Base-by-base conservation (phyloP, 805 yeast genomes). In the Sugiyamaella boreocaroliniensis region DNA sequence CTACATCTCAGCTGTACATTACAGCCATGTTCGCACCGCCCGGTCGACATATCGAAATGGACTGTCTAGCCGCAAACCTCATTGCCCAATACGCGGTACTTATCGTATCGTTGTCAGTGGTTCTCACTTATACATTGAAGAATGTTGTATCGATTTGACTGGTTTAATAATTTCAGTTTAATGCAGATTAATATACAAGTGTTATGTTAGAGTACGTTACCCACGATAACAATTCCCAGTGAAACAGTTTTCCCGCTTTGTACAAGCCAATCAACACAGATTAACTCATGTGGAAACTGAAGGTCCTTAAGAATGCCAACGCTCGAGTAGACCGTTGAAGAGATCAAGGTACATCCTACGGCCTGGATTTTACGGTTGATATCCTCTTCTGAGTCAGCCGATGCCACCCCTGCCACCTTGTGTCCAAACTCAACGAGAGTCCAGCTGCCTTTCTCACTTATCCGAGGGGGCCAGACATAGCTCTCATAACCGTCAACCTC, bases 21-120 rank as follows among this genome's bases (percentile, higher is more conserved):
- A 90, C 98, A 1, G 92, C 96, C 2, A 82, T 88, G 63, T 87
- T 84, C 67, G 82, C 90, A 0, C 95, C 93, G 15, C 80, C 85
- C 6, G 75, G 71, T 3, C 75, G 74, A 2, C 76, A 72, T 45
- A 46, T 67, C 14, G 70, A 89, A 67, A 82, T 92, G 83, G 96
- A 92, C 65, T 86, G 95, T 65, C 74, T 89, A 49, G 93, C 97
- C 0, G 73, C 89, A 29, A 76, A 80, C 29, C 74, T 90, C 57
- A 79, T 92, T 63, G 75, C 78, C 16, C 96, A 89, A 65, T 92
- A 92, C 64, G 72, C 83, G 0, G 59, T 81, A 4, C 69, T 90
- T 62, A 80, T 81, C 11, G 66, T 90, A 20, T 78, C 90, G 18
- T 65, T 90, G 58, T 93, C 97, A 11, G 77, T 88, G 52, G 72